Evolutionary conservation across 2,329 filamentous ascomycete species (phyloP).

Genomic region (Aspergillaceae sp.): DNA sequence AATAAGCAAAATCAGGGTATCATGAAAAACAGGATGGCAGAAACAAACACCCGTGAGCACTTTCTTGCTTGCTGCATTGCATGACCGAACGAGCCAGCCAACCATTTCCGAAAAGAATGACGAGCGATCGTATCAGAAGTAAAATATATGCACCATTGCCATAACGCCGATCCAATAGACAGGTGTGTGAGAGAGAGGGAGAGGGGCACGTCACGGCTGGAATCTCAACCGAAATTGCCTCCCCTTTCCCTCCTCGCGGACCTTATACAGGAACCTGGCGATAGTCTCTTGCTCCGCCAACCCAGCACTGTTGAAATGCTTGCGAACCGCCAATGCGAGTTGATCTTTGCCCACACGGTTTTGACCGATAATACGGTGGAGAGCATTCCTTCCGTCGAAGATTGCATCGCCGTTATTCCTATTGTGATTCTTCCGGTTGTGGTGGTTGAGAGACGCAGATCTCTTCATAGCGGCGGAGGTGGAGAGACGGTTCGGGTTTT

Average conservation of each 20-base stretch:
- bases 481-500: slow-evolving; percentile 4
- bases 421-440: slow-evolving; percentile 2
- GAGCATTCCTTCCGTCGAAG: slow-evolving; percentile 9
- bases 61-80: too few species aligned
- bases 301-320: slow-evolving; percentile 41
- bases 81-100: too few species aligned
- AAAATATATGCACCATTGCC: not conserved
- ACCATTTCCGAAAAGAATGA: too few species aligned
- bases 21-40: too few species aligned
- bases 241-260: slow-evolving; percentile 37
- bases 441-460: not conserved
- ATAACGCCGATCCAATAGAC: not conserved
- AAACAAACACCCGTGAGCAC: too few species aligned
- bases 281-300: slow-evolving; percentile 41
- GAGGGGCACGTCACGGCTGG: slow-evolving; percentile 24
- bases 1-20: too few species aligned
- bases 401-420: slow-evolving; percentile 5
- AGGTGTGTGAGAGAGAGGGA: not conserved
- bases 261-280: slow-evolving; percentile 41
- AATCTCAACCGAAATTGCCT: slow-evolving; percentile 35
- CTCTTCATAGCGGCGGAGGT: too few species aligned
- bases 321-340: slow-evolving; percentile 36
- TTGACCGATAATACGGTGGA: slow-evolving; percentile 26
- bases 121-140: not conserved
- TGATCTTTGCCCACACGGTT: slow-evolving; percentile 35